Evolutionary conservation across 1,284 basidiomycete genomes (phyloP).

Genomic region (Cryptococcus jaspeensis): DNA sequence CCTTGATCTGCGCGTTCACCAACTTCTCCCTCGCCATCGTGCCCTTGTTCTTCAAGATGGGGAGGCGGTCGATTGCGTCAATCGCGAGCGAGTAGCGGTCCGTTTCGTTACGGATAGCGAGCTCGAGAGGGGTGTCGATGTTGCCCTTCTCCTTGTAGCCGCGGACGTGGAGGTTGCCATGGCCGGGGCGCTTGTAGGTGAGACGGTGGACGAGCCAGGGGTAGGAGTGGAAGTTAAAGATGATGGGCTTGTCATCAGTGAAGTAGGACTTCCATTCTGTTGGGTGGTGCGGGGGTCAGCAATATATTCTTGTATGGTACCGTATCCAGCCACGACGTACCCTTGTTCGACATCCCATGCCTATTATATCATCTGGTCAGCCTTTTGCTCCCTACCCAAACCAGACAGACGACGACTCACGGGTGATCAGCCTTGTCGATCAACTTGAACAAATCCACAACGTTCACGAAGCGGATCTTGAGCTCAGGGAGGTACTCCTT

Average conservation of each 20-base stretch:
- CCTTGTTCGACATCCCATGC: no score
- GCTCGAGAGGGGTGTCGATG: conserved; percentile 38
- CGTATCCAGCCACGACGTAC: no score
- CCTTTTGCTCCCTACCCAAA: conserved; percentile 52
- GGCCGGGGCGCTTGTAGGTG: conserved; percentile 35
- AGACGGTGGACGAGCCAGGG: conserved; percentile 41
- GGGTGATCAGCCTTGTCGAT: conserved; percentile 67
- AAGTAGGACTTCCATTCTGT: conserved; percentile 57
- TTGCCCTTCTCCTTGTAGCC: conserved; percentile 44
- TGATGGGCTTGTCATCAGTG: conserved; percentile 64
- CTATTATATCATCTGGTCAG: no score
- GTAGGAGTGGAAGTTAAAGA: conserved; percentile 78
- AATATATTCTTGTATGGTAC: no score
- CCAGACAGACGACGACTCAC: conserved; percentile 19
- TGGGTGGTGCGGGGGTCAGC: no score
- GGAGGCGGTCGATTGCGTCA: conserved; percentile 40
- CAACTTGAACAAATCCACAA: conserved; percentile 72
- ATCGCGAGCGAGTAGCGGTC: conserved; percentile 41
- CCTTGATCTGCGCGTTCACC: conserved; percentile 29
- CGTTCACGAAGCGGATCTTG: conserved; percentile 77
- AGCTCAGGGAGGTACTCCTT: conserved; percentile 66
- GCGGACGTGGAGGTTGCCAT: conserved; percentile 37
- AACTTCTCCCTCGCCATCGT: conserved; percentile 33
- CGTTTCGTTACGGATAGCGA: conserved; percentile 40
- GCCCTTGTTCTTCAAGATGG: conserved; percentile 28